Conservation (phyloP, 2,329 filamentous ascomycete species). For the Fulvia fulva region DNA sequence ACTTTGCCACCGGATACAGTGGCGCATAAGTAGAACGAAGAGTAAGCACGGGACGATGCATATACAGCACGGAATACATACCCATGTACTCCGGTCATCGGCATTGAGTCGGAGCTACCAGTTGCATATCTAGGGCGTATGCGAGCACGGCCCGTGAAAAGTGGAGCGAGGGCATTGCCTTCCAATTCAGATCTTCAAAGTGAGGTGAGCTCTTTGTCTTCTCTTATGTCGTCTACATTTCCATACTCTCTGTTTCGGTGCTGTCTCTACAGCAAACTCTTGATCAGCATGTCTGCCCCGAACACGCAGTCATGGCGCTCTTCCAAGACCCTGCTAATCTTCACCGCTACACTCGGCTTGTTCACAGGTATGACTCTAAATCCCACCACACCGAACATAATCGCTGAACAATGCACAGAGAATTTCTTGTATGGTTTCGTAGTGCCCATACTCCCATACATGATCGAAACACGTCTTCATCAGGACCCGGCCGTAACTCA, state of each 20-base stretch:
- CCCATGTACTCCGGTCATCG: slow-evolving; percentile 33
- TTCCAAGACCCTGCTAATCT: slow-evolving; percentile 12
- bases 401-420: slow-evolving; percentile 7
- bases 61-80: background rate
- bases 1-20: background rate
- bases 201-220: background rate
- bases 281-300: background rate
- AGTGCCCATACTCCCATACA: slow-evolving; percentile 18
- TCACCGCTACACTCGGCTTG: slow-evolving; percentile 18
- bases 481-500: slow-evolving; percentile 15
- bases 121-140: background rate
- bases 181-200: background rate
- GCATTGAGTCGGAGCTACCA: background rate
- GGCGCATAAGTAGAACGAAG: background rate
- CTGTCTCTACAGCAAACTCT: background rate
- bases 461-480: slow-evolving; percentile 16
- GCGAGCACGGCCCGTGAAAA: background rate
- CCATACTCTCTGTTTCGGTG: background rate
- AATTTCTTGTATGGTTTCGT: slow-evolving; percentile 22
- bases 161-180: background rate
- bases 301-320: slow-evolving; percentile 12
- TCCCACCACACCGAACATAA: background rate
- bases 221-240: background rate
- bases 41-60: background rate
- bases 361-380: slow-evolving; percentile 13